Evolutionary conservation across 371 early-diverging fungal species (phyloP), one percentile per base, ranked within the genome.

Genomic region (Mortierella sp.): DNA sequence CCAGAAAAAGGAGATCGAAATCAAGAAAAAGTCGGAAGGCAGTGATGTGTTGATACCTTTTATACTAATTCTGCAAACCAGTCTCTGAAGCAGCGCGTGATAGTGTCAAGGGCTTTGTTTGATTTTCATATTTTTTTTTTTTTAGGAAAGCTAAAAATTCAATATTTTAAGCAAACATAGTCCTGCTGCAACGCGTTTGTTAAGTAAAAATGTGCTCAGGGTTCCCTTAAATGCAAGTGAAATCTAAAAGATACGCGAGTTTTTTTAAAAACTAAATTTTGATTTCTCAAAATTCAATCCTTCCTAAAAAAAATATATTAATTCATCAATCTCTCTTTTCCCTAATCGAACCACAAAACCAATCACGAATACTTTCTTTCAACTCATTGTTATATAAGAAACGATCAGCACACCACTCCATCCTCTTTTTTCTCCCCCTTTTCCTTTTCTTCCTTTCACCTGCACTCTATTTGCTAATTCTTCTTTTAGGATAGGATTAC

Each of bases 161-260:
- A 18, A 58, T 5, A 3, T 5, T 28, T 58, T 58, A 18, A 54
- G 28, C n/a, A 16, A 54, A 54, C 35, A 18, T 18, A 18, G 52
- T 5, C 14, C 5, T n/a, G 5, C 30, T 30, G 16, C 10, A 11
- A 39, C 61, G 61, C 35, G 61, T 58, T 58, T 18, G 35, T 39
- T 37, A 55, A 30, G 20, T 60, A 60, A 39, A 37, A 11, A 30
- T 5, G 11, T 20, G 26, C 9, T 35, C 26, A 0, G 5, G 12
- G 5, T 37, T 60, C 61, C 61, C 39, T 18, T 60, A 60, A 59
- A n/a, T 60, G 61, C 61, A 60, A 32, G 58, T 4, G 10, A 18
- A 28, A 16, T 28, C 3, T 3, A 14, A 16, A 26, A 5, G 35
- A 18, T 58, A 58, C 58, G 58, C 58, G 58, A 58, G 55, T 55